Conservation (phyloP, 2,329 filamentous ascomycete genomes). For the Xylariomycetidae sp. region DNA sequence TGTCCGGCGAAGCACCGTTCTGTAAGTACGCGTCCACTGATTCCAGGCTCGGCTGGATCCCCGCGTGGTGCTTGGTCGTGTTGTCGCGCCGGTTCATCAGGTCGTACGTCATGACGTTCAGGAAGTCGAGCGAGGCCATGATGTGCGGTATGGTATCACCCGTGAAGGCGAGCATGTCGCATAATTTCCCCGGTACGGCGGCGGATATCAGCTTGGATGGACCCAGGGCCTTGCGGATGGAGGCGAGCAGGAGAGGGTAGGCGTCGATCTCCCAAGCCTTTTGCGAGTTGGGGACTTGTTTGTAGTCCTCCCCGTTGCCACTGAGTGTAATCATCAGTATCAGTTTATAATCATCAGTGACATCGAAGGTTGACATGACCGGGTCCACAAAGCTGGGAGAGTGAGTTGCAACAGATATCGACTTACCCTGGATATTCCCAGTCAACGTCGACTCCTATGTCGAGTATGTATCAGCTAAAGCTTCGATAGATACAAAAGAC, state of each 20-base stretch:
- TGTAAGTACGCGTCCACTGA: slow-evolving; percentile 53
- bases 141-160: slow-evolving; percentile 50
- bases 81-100: slow-evolving; percentile 67
- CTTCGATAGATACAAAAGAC: background rate
- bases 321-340: slow-evolving; percentile 28
- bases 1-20: slow-evolving; percentile 46
- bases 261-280: slow-evolving; percentile 55
- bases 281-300: slow-evolving; percentile 49
- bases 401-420: too few relatives aligned
- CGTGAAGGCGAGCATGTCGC: slow-evolving; percentile 65
- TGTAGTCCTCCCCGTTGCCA: slow-evolving; percentile 67
- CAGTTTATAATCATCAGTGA: slow-evolving; percentile 4
- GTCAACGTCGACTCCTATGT: slow-evolving; percentile 50
- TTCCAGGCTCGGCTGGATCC: slow-evolving; percentile 46
- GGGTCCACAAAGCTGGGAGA: too few relatives aligned
- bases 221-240: slow-evolving; percentile 53
- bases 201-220: slow-evolving; percentile 56
- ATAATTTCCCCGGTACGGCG: slow-evolving; percentile 55
- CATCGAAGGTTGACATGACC: too few relatives aligned
- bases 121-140: slow-evolving; percentile 54
- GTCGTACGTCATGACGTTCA: slow-evolving; percentile 70
- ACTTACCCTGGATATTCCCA: slow-evolving; percentile 48
- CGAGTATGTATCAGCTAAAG: background rate
- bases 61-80: slow-evolving; percentile 58
- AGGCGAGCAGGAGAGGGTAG: slow-evolving; percentile 55